Evolutionary conservation across 2,329 filamentous ascomycete genomes (phyloP).

Genomic region (Pyrenophora graminea): DNA sequence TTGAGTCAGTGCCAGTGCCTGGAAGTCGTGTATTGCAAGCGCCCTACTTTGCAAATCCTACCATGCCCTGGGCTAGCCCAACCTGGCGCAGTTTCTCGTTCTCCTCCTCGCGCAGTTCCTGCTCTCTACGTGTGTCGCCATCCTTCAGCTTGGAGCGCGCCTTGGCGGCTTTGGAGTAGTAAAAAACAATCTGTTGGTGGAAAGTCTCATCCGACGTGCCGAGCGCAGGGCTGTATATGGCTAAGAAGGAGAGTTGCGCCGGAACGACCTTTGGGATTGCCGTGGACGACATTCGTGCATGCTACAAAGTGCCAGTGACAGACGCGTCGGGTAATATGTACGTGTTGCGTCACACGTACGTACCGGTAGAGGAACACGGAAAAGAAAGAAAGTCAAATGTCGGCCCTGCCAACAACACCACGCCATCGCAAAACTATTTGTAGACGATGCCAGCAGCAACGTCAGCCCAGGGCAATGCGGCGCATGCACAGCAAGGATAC

Average conservation of each 20-base stretch:
- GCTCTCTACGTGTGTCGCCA: slow-evolving; percentile 43
- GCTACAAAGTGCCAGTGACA: slow-evolving; percentile 5
- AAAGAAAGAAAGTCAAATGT: background rate
- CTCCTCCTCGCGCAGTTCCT: slow-evolving; percentile 61
- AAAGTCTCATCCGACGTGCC: slow-evolving; percentile 73
- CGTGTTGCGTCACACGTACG: slow-evolving; percentile 12
- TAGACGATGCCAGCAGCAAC: background rate
- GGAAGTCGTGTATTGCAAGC: slow-evolving; percentile 1
- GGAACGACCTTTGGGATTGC: slow-evolving; percentile 60
- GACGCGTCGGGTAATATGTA: slow-evolving; percentile 5
- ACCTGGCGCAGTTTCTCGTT: slow-evolving; percentile 92
- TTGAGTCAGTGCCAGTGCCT: slow-evolving; percentile 14
- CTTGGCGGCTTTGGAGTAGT: slow-evolving; percentile 64
- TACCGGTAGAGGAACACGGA: background rate
- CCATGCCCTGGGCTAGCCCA: slow-evolving; percentile 94
- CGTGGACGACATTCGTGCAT: slow-evolving; percentile 32
- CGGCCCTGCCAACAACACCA: slow-evolving; percentile 2
- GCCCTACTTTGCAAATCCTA: slow-evolving; percentile 73
- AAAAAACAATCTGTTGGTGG: slow-evolving; percentile 88
- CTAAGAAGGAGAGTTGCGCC: slow-evolving; percentile 84
- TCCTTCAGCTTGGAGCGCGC: slow-evolving; percentile 34
- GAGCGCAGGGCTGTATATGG: slow-evolving; percentile 91
- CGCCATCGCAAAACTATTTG: slow-evolving; percentile 11
- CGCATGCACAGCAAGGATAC: slow-evolving; percentile 4
- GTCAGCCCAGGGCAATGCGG: slow-evolving; percentile 4